These are phyloP conservation scores for Globisporangium barbulae DNA, from an alignment of 352 stramenopile genomes.

Conservation along the genomic window DNA sequence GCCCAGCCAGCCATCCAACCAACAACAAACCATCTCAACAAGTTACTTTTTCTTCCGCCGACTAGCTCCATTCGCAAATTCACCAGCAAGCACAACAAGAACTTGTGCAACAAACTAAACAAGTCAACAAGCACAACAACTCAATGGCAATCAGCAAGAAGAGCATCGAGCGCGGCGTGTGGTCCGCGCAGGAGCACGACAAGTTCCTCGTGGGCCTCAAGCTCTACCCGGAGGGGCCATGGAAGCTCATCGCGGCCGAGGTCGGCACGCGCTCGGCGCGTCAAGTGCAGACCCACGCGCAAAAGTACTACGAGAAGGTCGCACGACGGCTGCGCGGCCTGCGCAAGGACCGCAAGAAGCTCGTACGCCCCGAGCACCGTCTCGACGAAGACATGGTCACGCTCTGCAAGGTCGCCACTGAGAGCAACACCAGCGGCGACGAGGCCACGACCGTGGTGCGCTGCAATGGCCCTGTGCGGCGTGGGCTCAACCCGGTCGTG, in stretches of 20 bases:
- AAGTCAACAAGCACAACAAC: background rate
- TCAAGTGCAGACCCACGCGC: too few species aligned
- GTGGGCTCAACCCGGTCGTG: slow-evolving; percentile 9
- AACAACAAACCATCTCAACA: background rate
- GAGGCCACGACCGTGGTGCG: background rate
- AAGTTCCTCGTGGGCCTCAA: slow-evolving; percentile 30
- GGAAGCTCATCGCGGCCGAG: slow-evolving; percentile 17
- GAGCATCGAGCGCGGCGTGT: slow-evolving; percentile 23
- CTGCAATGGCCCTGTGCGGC: slow-evolving; percentile 1
- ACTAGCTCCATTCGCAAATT: background rate
- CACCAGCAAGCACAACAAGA: background rate
- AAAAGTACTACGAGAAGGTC: too few species aligned
- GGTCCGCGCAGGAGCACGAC: slow-evolving; percentile 36
- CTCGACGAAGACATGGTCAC: slow-evolving; percentile 22
- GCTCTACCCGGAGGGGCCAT: slow-evolving; percentile 23
- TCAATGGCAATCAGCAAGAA: background rate
- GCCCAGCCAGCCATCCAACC: background rate
- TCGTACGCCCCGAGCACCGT: slow-evolving; percentile 16
- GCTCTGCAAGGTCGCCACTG: slow-evolving; percentile 19
- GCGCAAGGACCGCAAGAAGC: slow-evolving; percentile 16
- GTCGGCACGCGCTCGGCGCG: slow-evolving; percentile 6
- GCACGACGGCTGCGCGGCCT: too few species aligned
- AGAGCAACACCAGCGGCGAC: background rate
- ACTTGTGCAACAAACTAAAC: background rate
- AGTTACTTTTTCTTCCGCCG: background rate